Percentiles rank a stretch among this genome's conserved stretches.
Conservation (phyloP, 495 filamentous ascomycete genomes). For the Barbatosphaeria neglecta region DNA sequence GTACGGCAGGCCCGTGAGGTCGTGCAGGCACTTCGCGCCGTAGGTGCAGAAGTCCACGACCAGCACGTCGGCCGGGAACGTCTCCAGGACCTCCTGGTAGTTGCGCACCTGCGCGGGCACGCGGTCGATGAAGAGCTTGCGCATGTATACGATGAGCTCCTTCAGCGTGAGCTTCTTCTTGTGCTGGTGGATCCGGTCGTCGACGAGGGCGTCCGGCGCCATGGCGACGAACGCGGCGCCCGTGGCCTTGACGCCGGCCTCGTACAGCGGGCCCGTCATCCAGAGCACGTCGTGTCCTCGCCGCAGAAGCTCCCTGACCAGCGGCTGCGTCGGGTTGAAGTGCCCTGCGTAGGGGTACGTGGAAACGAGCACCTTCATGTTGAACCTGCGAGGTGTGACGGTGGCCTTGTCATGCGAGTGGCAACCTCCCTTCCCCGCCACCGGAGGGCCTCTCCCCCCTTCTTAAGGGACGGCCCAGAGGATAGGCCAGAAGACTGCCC, state of each 20-base stretch:
- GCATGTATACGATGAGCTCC: not conserved
- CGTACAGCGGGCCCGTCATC: not conserved
- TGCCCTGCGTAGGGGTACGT: not conserved
- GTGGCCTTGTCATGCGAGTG: no score
- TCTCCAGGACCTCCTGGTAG: not conserved
- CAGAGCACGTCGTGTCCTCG: conserved; percentile 1
- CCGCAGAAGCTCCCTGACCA: not conserved
- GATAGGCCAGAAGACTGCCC: no score
- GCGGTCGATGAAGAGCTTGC: not conserved
- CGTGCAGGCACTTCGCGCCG: not conserved
- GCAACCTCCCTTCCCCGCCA: no score
- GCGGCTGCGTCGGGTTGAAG: conserved; percentile 1
- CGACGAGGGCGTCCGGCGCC: not conserved
- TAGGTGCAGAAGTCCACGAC: conserved; percentile 1
- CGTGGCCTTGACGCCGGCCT: not conserved
- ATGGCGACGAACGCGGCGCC: not conserved
- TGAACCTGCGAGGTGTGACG: no score
- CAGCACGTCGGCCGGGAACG: not conserved
- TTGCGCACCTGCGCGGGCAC: conserved; percentile 1
- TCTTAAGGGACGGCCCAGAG: no score
- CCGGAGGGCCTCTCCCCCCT: no score
- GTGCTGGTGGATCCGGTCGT: not conserved
- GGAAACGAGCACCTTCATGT: conserved; percentile 1
- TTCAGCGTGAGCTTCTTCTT: not conserved
- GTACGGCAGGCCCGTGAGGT: conserved; percentile 1